Conservation (phyloP, 345 rosid species). For the Lenwebbia sp. region DNA sequence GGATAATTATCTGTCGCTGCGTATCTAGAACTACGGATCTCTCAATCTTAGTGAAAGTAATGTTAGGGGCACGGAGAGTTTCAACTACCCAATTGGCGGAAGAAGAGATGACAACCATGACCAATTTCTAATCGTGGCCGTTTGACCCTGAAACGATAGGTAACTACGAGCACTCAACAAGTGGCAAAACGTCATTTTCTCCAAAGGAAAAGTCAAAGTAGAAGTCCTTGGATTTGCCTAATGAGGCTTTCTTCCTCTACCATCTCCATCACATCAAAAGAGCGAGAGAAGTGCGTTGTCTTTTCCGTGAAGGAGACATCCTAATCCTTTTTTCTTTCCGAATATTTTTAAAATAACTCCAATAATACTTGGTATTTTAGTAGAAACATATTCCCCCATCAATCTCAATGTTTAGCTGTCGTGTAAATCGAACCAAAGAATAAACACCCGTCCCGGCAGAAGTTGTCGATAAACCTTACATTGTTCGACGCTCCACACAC, state of each 20-base stretch:
- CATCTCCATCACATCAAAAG: background rate
- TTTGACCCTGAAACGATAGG: background rate
- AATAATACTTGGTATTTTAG: background rate
- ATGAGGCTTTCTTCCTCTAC: too few relatives aligned
- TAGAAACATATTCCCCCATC: background rate
- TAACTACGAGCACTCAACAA: background rate
- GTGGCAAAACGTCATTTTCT: background rate
- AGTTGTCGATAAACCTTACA: background rate
- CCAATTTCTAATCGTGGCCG: background rate
- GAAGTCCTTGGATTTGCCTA: background rate
- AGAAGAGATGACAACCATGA: background rate
- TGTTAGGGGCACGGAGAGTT: background rate
- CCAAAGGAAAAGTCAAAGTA: background rate
- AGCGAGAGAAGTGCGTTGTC: background rate
- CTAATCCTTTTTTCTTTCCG: background rate
- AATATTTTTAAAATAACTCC: background rate
- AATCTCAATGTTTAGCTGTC: background rate
- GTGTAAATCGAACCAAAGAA: background rate
- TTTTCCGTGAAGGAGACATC: background rate
- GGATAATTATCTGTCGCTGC: background rate
- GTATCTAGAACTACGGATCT: background rate
- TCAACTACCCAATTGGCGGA: background rate
- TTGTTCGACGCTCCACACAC: background rate
- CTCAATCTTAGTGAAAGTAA: background rate
- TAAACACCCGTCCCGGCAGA: background rate